Conservation (phyloP, 345 rosid genomes). For the Syzygium aqueum region DNA sequence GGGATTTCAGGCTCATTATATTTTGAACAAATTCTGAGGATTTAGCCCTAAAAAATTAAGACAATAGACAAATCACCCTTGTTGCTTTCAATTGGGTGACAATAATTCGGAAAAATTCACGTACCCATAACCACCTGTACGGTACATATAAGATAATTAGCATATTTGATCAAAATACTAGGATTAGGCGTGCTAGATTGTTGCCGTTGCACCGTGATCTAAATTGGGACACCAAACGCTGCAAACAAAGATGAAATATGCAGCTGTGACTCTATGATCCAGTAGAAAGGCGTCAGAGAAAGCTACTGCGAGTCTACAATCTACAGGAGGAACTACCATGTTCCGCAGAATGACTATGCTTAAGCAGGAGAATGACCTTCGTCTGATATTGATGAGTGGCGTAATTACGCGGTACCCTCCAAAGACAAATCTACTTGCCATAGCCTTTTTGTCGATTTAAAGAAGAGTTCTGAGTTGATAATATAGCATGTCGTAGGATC, state of each 20-base stretch:
- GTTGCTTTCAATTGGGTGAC: neutral
- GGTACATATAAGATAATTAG: conserved; percentile 61
- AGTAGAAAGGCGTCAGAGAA: neutral
- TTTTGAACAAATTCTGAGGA: conserved; percentile 54
- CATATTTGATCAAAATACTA: conserved; percentile 27
- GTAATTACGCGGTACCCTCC: neutral
- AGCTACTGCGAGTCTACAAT: neutral
- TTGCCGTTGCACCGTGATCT: conserved; percentile 37
- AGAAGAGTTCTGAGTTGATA: neutral
- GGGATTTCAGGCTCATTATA: neutral
- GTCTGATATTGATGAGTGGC: neutral
- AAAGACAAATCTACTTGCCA: neutral
- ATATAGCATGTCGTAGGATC: neutral
- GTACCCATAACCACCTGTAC: conserved; percentile 36
- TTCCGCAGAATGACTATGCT: neutral
- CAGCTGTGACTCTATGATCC: neutral
- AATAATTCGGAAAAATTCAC: neutral
- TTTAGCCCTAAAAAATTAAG: conserved; percentile 42
- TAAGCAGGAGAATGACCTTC: neutral
- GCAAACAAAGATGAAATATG: neutral
- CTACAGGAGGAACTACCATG: neutral
- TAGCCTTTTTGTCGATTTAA: neutral
- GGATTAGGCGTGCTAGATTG: neutral
- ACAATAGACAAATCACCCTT: neutral
- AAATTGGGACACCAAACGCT: too few species aligned